phyloP scores from a whole-genome alignment of 768 basidiomycete species.

The Boletus sp. region DNA sequence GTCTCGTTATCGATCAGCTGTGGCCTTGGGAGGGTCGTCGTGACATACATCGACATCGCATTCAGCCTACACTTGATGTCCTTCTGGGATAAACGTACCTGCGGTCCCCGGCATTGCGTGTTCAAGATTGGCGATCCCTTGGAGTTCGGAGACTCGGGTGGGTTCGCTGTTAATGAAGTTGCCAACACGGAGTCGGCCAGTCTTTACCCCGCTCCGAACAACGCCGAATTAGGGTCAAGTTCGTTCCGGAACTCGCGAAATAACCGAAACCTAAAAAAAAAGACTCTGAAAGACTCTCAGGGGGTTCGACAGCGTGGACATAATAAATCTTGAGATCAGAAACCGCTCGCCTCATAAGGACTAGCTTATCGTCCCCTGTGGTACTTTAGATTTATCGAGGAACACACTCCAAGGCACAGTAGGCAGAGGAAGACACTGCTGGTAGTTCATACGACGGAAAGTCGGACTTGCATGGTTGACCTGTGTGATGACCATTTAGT shows the following conservation, averaged over 20 bases:
- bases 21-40: background rate
- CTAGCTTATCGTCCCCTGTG: no score
- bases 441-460: background rate
- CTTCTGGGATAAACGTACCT: background rate
- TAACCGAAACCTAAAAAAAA: no score
- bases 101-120: background rate
- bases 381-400: no score
- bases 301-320: no score
- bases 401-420: no score
- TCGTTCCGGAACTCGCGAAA: background rate
- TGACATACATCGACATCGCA: background rate
- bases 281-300: no score
- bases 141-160: background rate
- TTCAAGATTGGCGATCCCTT: no score
- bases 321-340: no score
- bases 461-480: background rate
- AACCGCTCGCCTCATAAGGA: no score
- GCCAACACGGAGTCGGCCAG: background rate
- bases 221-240: background rate
- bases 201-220: background rate
- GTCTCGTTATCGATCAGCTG: background rate
- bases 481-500: background rate
- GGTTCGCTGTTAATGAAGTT: background rate
- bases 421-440: background rate
- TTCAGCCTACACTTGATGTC: background rate